Evolutionary conservation across 1,139 yeast species (phyloP), one percentile per base, ranked within the genome.

Genomic region (Blastobotrys petasosporus): DNA sequence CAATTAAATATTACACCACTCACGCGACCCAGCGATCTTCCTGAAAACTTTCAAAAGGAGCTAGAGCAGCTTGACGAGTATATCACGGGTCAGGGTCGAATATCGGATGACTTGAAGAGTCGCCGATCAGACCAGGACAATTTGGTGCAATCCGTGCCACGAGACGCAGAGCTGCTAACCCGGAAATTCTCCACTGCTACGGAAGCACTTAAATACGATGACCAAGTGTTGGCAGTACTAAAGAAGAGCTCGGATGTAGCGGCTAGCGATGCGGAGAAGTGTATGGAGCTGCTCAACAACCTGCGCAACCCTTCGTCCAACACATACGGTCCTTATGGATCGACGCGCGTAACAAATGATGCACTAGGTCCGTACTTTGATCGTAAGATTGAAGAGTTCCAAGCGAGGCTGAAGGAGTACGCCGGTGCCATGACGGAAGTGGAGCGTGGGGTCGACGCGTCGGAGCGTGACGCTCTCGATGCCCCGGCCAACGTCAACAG

Each of bases 11-110:
- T 88, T 45, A 85, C 92, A 2, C 84, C 95, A 4, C 79, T 90
- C 76, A 86, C 97, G 0, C 75, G 94, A 45, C 92, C 90, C 2
- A 81, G 85, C 10, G 97, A 90, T 54, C 73, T 92, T 40, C 95
- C 97, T 0, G 80, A 75, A 37, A 77, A 76, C 10, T 73, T 78
- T 36, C 88, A 88, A 57, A 82, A 78, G 56, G 86, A 87, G 61
- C 72, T 92, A 37, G 94, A 87, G 60, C 83, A 81, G 52, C 71
- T 90, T 48, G 95, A 92, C 63, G 77, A 79, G 46, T 90, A 87
- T 62, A 87, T 92, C 52, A 85, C 82, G 54, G 77, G 80, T 34
- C 97, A 92, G 67, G 85, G 84, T 47, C 77, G 83, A 49, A 83
- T 85, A 45, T 83, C 95, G 5, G 92, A 87, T 39, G 85, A 85